These are phyloP conservation scores for Populus hybrid DNA, from an alignment of 441 rosid genomes.

Conservation along the genomic window DNA sequence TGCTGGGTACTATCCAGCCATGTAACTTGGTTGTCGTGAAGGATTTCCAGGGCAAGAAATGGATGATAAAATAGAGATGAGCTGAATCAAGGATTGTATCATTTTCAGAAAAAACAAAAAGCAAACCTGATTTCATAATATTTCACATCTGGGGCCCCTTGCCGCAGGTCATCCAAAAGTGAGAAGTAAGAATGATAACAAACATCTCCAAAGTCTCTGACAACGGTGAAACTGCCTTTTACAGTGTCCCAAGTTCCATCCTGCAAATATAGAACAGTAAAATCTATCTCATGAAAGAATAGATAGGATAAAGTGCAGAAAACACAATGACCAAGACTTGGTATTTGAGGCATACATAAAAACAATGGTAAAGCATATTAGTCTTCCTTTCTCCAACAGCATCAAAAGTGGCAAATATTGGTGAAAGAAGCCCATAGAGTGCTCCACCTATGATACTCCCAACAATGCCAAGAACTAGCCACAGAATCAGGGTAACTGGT, in stretches of 20 bases:
- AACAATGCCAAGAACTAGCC: constrained; percentile 61
- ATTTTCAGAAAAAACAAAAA: not conserved
- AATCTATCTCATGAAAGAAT: constrained; percentile 3
- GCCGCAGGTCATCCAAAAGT: constrained; percentile 60
- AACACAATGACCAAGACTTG: not conserved
- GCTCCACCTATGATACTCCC: constrained; percentile 70
- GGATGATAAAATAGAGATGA: not conserved
- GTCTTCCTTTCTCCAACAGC: constrained; percentile 90
- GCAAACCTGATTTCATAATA: constrained; percentile 84
- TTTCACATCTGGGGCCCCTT: constrained; percentile 42
- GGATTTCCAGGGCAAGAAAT: not conserved
- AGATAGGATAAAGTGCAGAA: not conserved
- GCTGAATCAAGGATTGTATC: not conserved
- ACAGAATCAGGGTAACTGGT: constrained; percentile 46
- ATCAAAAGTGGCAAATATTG: constrained; percentile 87
- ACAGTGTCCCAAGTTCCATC: constrained; percentile 91
- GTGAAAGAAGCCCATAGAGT: constrained; percentile 77
- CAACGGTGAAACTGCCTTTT: constrained; percentile 55
- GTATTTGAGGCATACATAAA: constrained; percentile 50
- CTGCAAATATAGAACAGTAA: constrained; percentile 32
- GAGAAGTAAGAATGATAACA: constrained; percentile 77
- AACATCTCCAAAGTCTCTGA: constrained; percentile 69
- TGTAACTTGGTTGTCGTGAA: not conserved
- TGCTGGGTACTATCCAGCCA: not conserved
- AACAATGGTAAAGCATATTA: constrained; percentile 57